These are phyloP conservation scores for Trichoderma asperellum DNA, from an alignment of 2,329 filamentous ascomycete genomes.

Conservation along the genomic window DNA sequence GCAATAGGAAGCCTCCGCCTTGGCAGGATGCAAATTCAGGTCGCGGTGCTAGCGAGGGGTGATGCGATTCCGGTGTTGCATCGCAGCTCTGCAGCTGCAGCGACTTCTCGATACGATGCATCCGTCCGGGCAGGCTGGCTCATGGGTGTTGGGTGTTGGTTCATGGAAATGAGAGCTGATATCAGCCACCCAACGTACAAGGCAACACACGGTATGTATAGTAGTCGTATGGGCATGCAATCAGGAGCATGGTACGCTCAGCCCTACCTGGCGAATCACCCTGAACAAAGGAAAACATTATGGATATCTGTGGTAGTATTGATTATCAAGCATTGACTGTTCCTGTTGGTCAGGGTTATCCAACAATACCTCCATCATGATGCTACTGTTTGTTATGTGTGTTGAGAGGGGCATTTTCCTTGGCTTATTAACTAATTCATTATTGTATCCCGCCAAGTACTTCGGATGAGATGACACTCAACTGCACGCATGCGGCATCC, in stretches of 20 bases:
- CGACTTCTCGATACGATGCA: conserved; percentile 17
- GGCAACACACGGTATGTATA: background rate
- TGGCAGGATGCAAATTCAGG: conserved; percentile 1
- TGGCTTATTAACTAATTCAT: background rate
- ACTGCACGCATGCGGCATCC: conserved; percentile 70
- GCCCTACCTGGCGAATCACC: conserved; percentile 16
- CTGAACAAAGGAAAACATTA: background rate
- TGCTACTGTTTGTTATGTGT: conserved; percentile 1
- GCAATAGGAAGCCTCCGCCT: background rate
- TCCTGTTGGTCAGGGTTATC: background rate
- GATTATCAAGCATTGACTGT: conserved; percentile 19
- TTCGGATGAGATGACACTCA: conserved; percentile 39
- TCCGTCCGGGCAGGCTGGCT: conserved; percentile 12
- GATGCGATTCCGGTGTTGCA: conserved; percentile 7
- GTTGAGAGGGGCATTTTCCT: background rate
- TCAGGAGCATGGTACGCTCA: background rate
- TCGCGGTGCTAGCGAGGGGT: background rate
- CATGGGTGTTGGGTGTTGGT: conserved; percentile 4
- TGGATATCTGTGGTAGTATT: conserved; percentile 14
- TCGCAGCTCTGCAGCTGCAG: conserved; percentile 17
- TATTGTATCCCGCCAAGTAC: conserved; percentile 26
- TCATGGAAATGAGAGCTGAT: conserved; percentile 2
- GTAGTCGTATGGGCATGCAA: background rate
- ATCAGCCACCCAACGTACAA: background rate
- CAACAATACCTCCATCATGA: conserved; percentile 11